Base-by-base conservation (phyloP, 371 early-diverging fungal species). In the Mortierella sp. region DNA sequence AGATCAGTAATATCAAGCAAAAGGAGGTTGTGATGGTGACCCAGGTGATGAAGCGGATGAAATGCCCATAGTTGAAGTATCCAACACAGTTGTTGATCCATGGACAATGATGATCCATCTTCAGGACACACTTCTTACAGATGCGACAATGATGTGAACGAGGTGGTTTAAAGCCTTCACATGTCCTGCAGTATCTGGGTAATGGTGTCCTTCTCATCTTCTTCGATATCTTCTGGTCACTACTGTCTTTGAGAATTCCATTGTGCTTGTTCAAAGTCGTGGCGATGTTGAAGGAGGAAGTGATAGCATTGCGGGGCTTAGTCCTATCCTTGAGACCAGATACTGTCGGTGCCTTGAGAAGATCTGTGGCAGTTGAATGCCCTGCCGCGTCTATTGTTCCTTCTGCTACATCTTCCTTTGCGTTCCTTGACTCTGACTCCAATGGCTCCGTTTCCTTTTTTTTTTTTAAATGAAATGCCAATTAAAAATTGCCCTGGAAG, bases 1-100 rank as follows among this genome's bases (percentile, higher is more conserved):
- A 52, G 6, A 64, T n/a, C 51, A 85, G 72, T 52, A 86, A 51
- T 0, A 56, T 57, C 50, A 86, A 63, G 39, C 84, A 81, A 53
- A 78, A 70, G 3, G 82, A 81, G 21, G 92, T 83, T 5, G 89
- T 82, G 24, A 89, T 64, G 32, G 89, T 84, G 12, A 90, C 92
- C 75, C 83, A 94, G 26, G 86, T 72, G 24, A 97, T 61, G 66
- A 97, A 96, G 6, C 97, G 92, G 46, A 96, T 61, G 79, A 97
- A 99, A 73, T 97, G 91, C 19, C 89, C 89, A 62, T 93, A 92
- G 75, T 98, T 98, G 64, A 59, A 61, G 65, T 91, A 90, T 6
- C 99, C 99, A 34, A 98, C 92, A 83, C 99, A 98, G 79, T 95
- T 97, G 82, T 97, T 96, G 49, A 98, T 89, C 94, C 98, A 99